A percentile compares a stretch with the other conserved stretches of the same genome.
These are phyloP conservation scores for Suillus discolor DNA, from an alignment of 768 basidiomycete species.

Conservation along the genomic window DNA sequence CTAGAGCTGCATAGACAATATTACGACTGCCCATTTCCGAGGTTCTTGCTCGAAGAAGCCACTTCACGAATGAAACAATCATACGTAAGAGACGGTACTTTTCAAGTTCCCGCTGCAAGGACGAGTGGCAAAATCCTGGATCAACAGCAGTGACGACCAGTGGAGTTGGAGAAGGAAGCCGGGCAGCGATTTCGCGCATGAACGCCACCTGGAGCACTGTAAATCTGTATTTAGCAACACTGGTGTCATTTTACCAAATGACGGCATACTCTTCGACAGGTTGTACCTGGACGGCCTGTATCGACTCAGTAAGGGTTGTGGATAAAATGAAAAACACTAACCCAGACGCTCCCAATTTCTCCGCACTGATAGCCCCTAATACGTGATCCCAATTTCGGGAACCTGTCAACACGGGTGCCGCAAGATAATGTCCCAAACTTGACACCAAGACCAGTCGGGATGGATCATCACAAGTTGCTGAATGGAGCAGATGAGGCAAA, in stretches of 20 bases:
- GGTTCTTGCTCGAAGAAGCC: conserved; percentile 25
- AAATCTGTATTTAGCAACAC: background rate
- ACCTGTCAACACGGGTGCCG: background rate
- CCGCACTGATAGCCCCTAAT: conserved; percentile 26
- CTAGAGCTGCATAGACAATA: conserved; percentile 35
- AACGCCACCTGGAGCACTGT: conserved; percentile 38
- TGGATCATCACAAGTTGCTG: background rate
- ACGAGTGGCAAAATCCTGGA: conserved; percentile 39
- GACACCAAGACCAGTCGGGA: background rate
- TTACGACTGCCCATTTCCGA: conserved; percentile 38
- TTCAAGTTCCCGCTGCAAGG: conserved; percentile 21
- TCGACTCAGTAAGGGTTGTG: background rate
- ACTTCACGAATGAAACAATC: conserved; percentile 5
- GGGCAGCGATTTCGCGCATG: conserved; percentile 32
- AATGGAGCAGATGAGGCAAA: background rate
- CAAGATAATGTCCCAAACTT: conserved; percentile 1
- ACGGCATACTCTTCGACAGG: background rate
- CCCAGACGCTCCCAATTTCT: conserved; percentile 20
- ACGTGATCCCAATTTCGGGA: conserved; percentile 18
- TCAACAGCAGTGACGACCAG: conserved; percentile 29
- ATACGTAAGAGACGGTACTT: conserved; percentile 9
- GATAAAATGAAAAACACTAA: conserved; percentile 17
- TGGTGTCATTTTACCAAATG: background rate
- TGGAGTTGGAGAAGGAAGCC: conserved; percentile 24
- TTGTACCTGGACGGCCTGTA: background rate